Evolutionary conservation across 2,329 filamentous ascomycete genomes (phyloP), one percentile per base, ranked within the genome.

Genomic region (Colletotrichum tofieldiae): DNA sequence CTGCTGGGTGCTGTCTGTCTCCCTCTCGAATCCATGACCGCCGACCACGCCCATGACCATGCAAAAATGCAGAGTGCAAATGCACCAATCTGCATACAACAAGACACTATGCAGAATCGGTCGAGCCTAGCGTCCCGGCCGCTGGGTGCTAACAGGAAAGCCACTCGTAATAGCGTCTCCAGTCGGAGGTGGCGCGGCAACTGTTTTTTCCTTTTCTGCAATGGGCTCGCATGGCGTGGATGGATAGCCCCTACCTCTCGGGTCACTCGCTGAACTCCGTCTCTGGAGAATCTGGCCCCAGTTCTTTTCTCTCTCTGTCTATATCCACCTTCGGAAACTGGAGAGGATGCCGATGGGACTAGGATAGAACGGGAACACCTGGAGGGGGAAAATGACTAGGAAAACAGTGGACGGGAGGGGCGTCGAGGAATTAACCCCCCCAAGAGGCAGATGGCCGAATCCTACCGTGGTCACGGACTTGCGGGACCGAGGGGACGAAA

Each of bases 141-240:
- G 68, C 67, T 49, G 63, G 68, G 65, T 71, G 58, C 64, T 68
- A 71, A 29, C 29, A 67, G 26, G 20, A 67, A 56, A 63, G 68
- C 68, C 58, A 68, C 56, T 63, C 65, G 68, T 68, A 71, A 59
- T 71, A 68, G 68, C 58, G 65, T 68, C 58, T 56, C 64, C 54
- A 1, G 60, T 51, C 26, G 29, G 37, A 55, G 41, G 67, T 71
- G 67, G 67, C 67, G 63, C 63, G 67, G 63, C 41, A 26, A 51
- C 29, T 55, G 52, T 3, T 67, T 54, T 52, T 65, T 56, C 39
- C 62, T 69, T 39, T 16, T n/a, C 37, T 65, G 37, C 16, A 29
- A n/a, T 51, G 39, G 41, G 9, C 23, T 45, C 20, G 32, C 29
- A 29, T 51, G 45, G 32, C 29, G n/a, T 51, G 59, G 3, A 58